Base-by-base conservation (phyloP, 2,329 filamentous ascomycete species). In the Penicillium sp. region DNA sequence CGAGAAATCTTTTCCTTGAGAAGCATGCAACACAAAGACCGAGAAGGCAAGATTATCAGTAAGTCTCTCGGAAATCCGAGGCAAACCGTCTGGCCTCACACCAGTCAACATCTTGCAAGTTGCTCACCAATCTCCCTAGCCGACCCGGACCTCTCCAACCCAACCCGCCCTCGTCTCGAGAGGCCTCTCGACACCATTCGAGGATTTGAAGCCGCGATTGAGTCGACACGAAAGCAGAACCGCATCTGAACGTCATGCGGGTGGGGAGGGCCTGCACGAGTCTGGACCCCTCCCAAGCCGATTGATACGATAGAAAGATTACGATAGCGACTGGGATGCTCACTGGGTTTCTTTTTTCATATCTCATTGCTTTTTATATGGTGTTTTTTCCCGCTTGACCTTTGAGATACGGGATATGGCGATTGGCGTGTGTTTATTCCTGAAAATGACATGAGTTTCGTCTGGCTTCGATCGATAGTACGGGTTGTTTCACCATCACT, bases 151-250 rank as follows among this genome's bases (percentile, higher is more conserved):
- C 80, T 82, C 55, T 94, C 89, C 37, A 96, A 96, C 64, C 90
- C 90, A 11, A 95, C 90, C 11, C 82, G 90, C 57, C 86, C 80
- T 61, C 83, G 90, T 62, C 85, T 88, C 80, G 90, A 96, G 72
- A 84, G 90, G 49, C 90, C 90, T 24, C 76, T 96, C 39, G 90
- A 95, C 62, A 96, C 90, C 1, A 95, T 96, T 61, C 82, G 88
- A 62, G 85, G 85, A 46, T 95, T 95, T 54, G 88, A 96, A 68
- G 87, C 85, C 34, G 88, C 88, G 45, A 94, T 95, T 61, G 88
- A 95, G 61, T 81, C 83, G 6, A 56, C 60, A 36, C 59, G 59
- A 13, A 54, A 57, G 36, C 52, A 61, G 85, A 95, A 67, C 45
- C 51, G 52, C 5, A 53, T 56, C 49, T 53, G 37, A 57, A 18